Evolutionary conservation across 768 basidiomycete species (phyloP), one percentile per base, ranked within the genome.

Genomic region (Suillus weaverae): DNA sequence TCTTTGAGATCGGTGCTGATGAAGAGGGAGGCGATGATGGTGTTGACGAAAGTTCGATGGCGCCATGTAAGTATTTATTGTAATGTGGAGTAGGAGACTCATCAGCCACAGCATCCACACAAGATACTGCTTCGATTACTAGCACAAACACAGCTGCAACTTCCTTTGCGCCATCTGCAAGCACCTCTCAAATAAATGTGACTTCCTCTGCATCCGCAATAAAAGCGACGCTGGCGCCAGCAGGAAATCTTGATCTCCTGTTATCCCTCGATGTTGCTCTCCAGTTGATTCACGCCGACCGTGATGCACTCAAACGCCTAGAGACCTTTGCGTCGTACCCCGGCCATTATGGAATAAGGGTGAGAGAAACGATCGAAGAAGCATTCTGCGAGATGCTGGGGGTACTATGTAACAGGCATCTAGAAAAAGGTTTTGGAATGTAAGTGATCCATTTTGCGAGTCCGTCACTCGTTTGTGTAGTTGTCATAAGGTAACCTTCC

Each of bases 341-440:
- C 0, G 93, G 94, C 0, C 84, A 86, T 64, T 94, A 92, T 66
- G 97, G 97, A 4, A 86, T 86, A 66, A 88, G 92, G 4, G 95
- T 99, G 2, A 81, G 89, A 36, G 95, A 98, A 71, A 95, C 95
- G 2, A 90, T 98, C 64, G 96, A 99, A 76, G 97, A 99, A 76
- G 78, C 94, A 5, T 98, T 98, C 65, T 90, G 95, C 39, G 81
- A 96, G 50, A 81, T 97, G 79, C 78, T 99, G 38, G 86, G 89
- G 35, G 87, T 89, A 0, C 77, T 97, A 2, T 85, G 89, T 4
- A 89, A 92, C 46, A 80, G 88, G 38, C 97, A 99, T 74, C 82
- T 97, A 41, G 81, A 80, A 1, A 86, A 86, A 35, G 97, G 95
- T 0, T 99, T 99, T 73, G 79, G 81, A 36, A 80, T 82, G 91